Conservation (phyloP, 2,329 filamentous ascomycete species). For the Alternaria triticimaculans region DNA sequence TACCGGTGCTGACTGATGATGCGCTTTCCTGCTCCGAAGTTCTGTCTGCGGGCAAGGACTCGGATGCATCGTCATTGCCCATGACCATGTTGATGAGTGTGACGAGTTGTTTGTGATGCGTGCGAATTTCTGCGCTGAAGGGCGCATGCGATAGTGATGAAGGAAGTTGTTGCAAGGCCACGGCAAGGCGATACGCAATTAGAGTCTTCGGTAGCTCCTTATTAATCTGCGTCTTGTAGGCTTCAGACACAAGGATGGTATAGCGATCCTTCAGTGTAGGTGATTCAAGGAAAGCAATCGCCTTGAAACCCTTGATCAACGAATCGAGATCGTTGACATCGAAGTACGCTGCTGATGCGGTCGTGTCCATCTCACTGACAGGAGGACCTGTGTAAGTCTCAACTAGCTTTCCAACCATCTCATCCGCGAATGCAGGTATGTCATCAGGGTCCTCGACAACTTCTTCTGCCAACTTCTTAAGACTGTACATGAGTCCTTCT, state of each 20-base stretch:
- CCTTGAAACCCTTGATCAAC: constrained; percentile 30
- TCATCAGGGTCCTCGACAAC: constrained; percentile 34
- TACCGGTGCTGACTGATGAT: neutral
- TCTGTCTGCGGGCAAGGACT: neutral
- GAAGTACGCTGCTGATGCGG: neutral
- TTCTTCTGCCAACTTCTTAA: constrained; percentile 44
- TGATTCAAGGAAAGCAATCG: constrained; percentile 28
- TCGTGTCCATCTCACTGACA: neutral
- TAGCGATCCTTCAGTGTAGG: constrained; percentile 41
- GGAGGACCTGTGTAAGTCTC: constrained; percentile 15
- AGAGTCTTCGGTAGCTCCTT: constrained; percentile 31
- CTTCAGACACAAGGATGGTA: constrained; percentile 35
- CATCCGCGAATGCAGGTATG: constrained; percentile 27
- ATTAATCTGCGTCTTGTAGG: constrained; percentile 27
- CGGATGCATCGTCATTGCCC: neutral
- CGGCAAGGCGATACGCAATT: constrained; percentile 42
- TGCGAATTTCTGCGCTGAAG: constrained; percentile 32
- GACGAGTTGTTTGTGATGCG: constrained; percentile 27
- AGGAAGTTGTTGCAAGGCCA: constrained; percentile 26
- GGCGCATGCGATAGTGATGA: constrained; percentile 17
- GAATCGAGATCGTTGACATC: constrained; percentile 3
- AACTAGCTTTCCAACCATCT: constrained; percentile 31
- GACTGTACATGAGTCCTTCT: constrained; percentile 43
- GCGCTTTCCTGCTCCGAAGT: neutral
- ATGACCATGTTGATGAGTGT: constrained; percentile 27